Base-by-base conservation (phyloP, 108 stramenopile species). In the Nitzschia sp. region DNA sequence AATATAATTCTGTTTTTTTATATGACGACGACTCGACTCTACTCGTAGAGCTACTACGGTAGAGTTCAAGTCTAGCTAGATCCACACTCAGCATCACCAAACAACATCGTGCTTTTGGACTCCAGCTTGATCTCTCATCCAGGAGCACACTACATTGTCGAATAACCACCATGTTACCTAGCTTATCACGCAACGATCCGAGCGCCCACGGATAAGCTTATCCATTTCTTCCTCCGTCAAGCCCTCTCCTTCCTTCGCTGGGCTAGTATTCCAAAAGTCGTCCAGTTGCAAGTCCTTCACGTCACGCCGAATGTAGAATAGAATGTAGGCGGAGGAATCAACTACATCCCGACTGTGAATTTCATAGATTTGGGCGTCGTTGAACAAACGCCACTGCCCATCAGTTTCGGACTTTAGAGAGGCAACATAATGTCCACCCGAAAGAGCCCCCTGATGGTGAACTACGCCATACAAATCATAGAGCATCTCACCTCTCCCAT, bases 391-490 rank as follows among this genome's bases (percentile, higher is more conserved):
- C 94, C 94, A 95, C 66, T 91, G 90, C 26, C 88, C 86, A 63
- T 93, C 94, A n/a, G n/a, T n/a, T 47, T 95, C 91, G 8, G 90
- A 90, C 70, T 90, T 92, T 5, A 92, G 77, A 48, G 88, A 90
- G 15, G 91, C 91, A 58, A 93, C 94, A 72, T 95, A 95, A 55
- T 95, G 94, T 3, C 94, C 94, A 57, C 84, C 85, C 25, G 90
- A 88, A 17, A 95, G 70, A 1, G 91, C 94, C 17, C 94, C 94
- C 78, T 91, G 91, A 56, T 95, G 94, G 75, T 95, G 94, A 30
- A 95, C 86, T 8, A 95, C 91, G n/a, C 87, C 90, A 58, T 95
- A 95, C 53, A 95, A 66, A 75, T 94, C 93, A 36, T 94, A 94
- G 36, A 88, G 63, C 73, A 81, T 87, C 65, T 92, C 91, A 5